Conservation (phyloP, 371 early-diverging fungal species). For the Mucor plumbeus region DNA sequence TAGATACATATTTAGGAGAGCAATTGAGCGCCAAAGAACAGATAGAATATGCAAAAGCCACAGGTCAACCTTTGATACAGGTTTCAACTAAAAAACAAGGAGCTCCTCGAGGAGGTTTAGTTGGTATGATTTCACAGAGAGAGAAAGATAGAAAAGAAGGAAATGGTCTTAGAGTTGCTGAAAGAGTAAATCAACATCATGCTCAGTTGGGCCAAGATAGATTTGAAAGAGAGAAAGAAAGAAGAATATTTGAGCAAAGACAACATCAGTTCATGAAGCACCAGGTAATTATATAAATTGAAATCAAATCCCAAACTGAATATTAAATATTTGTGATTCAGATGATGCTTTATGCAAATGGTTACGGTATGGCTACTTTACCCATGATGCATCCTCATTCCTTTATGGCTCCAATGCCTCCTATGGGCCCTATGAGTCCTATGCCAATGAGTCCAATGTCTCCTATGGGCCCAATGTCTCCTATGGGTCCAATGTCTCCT, state of each 20-base stretch:
- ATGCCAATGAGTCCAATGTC: conserved; percentile 34
- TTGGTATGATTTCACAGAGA: conserved; percentile 54
- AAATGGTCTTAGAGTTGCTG: conserved; percentile 38
- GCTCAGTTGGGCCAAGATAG: conserved; percentile 31
- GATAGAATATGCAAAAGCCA: conserved; percentile 52
- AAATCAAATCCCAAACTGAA: no score
- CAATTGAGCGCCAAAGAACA: conserved; percentile 57
- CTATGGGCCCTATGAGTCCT: conserved; percentile 30
- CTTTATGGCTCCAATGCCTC: conserved; percentile 32
- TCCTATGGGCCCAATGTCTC: conserved; percentile 20
- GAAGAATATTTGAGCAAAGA: conserved; percentile 52
- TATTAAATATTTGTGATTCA: conserved; percentile 2
- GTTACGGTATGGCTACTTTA: conserved; percentile 35
- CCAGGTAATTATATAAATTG: conserved; percentile 29
- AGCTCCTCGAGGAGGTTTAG: conserved; percentile 48
- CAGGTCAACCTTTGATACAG: conserved; percentile 56
- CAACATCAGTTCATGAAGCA: conserved; percentile 55
- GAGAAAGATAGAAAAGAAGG: conserved; percentile 52
- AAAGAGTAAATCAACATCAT: conserved; percentile 44
- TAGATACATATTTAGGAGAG: conserved; percentile 49
- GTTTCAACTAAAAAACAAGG: conserved; percentile 45
- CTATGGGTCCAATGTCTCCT: conserved; percentile 14
- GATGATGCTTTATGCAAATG: conserved; percentile 54
- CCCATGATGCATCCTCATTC: conserved; percentile 36
- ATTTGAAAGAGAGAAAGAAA: conserved; percentile 53